Base-by-base conservation (phyloP, 2,329 filamentous ascomycete genomes). In the Tolypocladium sp. region DNA sequence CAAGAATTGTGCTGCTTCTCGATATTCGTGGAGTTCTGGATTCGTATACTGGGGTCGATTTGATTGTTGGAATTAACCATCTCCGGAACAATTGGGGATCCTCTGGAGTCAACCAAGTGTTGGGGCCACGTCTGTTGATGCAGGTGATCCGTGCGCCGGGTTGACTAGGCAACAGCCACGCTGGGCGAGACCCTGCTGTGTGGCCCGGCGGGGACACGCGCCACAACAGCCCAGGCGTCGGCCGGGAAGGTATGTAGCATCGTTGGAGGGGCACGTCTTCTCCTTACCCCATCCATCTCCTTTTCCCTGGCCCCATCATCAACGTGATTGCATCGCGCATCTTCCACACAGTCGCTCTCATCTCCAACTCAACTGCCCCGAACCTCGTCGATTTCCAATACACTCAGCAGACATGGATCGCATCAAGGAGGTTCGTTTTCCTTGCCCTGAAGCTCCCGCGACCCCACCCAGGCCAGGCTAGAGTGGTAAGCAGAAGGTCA, bases 381-480 rank as follows among this genome's bases (percentile, higher is more conserved):
- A 52, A 35, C 17, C 1, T 35, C 30, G 8, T 61, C 56, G 61
- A 62, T 61, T 61, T 60, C 58, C 62, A 57, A 49, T 59, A 57
- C 60, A 35, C n/a, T 57, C 61, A 61, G 49, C 68, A 74, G 82
- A 71, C 71, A 93, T 93, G 90, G 90, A 94, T 77, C 89, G 88
- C 78, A 92, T 94, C 77, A 92, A 91, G 87, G 88, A 92, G 83
- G 90, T 92, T 77, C 82, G 88, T 82, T 59, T 57, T 54, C 17
- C 6, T 49, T 52, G 35, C 56, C 60, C 60, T 55, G 57, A 44
- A 58, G 62, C 64, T 59, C 59, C 59, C 66, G 69, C 68, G 70
- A 65, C 66, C 64, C 67, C 63, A 66, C 61, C 54, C 40, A 20
- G 27, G 42, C 30, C 58, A 57, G 25, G 57, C 61, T 65, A 58